Percentiles rank a stretch among this genome's conserved stretches.
These are phyloP conservation scores for Zasmidium citrigriseum DNA, from an alignment of 2,329 filamentous ascomycete genomes.

Conservation along the genomic window DNA sequence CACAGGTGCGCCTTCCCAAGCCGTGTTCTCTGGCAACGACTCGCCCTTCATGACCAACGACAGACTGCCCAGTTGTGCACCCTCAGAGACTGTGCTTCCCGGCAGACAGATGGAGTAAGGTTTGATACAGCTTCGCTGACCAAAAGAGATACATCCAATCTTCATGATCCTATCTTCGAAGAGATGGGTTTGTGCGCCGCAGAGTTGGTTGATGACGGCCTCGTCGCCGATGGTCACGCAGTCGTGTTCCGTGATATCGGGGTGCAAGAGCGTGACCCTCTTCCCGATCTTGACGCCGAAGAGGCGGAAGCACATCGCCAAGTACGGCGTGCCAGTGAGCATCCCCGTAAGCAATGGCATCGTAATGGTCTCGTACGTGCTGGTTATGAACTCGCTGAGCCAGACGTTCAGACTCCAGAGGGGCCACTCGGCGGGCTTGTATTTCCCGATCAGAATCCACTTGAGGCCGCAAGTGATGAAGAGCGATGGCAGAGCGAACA, in stretches of 20 bases:
- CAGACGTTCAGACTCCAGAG: constrained; percentile 29
- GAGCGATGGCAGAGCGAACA: constrained; percentile 26
- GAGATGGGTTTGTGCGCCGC: constrained; percentile 26
- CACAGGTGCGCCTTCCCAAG: constrained; percentile 25
- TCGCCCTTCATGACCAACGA: constrained; percentile 28
- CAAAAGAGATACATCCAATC: constrained; percentile 22
- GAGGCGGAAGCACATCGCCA: constrained; percentile 27
- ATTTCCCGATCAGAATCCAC: constrained; percentile 26
- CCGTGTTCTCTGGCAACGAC: constrained; percentile 19
- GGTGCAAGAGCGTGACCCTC: constrained; percentile 20
- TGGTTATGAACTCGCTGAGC: constrained; percentile 26
- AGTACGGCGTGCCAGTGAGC: constrained; percentile 25
- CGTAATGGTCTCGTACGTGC: constrained; percentile 24
- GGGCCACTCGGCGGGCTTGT: constrained; percentile 27
- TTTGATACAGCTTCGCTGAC: constrained; percentile 20
- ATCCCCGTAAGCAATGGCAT: constrained; percentile 19
- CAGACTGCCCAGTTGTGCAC: constrained; percentile 24
- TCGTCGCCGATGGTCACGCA: constrained; percentile 27
- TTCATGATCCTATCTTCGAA: constrained; percentile 32
- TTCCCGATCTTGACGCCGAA: constrained; percentile 26
- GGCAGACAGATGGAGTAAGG: constrained; percentile 27
- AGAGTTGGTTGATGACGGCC: constrained; percentile 21
- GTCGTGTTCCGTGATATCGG: constrained; percentile 27
- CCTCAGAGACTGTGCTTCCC: constrained; percentile 16
- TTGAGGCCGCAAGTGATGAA: constrained; percentile 22